Base-by-base conservation (phyloP, 2,329 filamentous ascomycete genomes). In the Penicillium sp. region DNA sequence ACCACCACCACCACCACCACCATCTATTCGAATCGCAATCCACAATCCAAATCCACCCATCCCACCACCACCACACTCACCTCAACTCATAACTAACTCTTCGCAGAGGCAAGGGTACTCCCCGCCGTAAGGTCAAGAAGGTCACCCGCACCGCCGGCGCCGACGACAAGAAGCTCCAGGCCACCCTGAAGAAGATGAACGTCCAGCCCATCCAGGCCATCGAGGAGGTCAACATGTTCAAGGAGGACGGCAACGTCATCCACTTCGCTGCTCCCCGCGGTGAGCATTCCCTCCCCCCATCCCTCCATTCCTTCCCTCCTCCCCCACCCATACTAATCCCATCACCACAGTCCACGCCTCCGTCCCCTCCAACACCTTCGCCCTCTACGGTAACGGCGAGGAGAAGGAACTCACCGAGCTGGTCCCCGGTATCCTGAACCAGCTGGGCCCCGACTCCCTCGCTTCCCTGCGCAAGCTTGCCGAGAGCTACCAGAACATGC, bases 191-290 rank as follows among this genome's bases (percentile, higher is more conserved):
- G 90, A 99, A 99, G 89, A 87, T 99, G 79, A 97, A 97, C 81
- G 93, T 96, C 56, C 94, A 99, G 87, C 94, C 94, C 72, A 97
- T 99, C 81, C 92, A 96, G 84, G 91, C 90, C 66, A 99, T 99
- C 72, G 94, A 99, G 87, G 94, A 99, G 85, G 94, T 99, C 78
- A 99, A 99, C 89, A 99, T 99, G 94, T 99, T 99, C 89, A 99
- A 99, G 90, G 89, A 90, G 76, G 94, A 99, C 77, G 94, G 94
- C 79, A 99, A 99, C 79, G 94, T 99, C 79, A 97, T 99, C 75
- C 94, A 99, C 87, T 99, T 99, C 78, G 89, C 91, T 71, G 91
- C 91, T 73, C 94, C 94, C 70, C 97, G 97, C 85, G 94, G 94
- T 97, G 81, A 74, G 86, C 82, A 16, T 18, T 7, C 33, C 5